Percentiles rank a stretch among this genome's conserved stretches.
phyloP scores from a whole-genome alignment of 2,329 filamentous ascomycete genomes.

The Neofusicoccum kwambonambiense region DNA sequence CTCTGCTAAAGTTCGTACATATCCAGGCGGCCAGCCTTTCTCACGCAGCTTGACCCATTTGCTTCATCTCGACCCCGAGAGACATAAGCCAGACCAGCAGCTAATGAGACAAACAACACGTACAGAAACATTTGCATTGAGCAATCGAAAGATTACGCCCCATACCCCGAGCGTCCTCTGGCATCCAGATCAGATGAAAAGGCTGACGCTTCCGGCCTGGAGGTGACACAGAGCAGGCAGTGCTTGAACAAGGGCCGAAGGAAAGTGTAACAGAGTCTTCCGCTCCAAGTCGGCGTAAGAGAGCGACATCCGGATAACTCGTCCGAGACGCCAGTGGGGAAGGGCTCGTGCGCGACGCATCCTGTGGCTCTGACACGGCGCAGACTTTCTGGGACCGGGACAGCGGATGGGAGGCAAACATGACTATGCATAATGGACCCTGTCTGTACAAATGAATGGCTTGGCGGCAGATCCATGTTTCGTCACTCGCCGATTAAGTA shows the following conservation, averaged over 20 bases:
- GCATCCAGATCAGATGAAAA: neutral
- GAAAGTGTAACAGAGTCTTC: neutral
- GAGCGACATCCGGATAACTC: neutral
- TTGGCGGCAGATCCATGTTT: conserved; percentile 2
- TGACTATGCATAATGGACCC: neutral
- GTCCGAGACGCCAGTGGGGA: neutral
- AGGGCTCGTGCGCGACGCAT: neutral
- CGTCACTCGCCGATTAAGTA: conserved; percentile 5
- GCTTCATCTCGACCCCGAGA: neutral
- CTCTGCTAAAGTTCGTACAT: neutral
- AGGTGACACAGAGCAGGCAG: conserved; percentile 1
- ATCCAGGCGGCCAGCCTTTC: neutral
- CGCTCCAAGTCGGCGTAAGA: neutral
- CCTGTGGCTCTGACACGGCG: neutral
- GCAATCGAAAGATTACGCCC: neutral
- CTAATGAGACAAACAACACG: conserved; percentile 10
- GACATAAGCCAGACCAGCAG: neutral
- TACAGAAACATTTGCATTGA: conserved; percentile 12
- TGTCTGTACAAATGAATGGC: conserved; percentile 5
- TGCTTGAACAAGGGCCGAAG: conserved; percentile 6
- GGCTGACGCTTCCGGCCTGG: neutral
- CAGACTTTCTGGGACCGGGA: neutral
- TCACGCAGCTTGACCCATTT: neutral
- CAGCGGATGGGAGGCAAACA: conserved; percentile 3
- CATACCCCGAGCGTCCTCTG: neutral